phyloP scores from a whole-genome alignment of 2,329 filamentous ascomycete species.

The Tolypocladium amazonense region DNA sequence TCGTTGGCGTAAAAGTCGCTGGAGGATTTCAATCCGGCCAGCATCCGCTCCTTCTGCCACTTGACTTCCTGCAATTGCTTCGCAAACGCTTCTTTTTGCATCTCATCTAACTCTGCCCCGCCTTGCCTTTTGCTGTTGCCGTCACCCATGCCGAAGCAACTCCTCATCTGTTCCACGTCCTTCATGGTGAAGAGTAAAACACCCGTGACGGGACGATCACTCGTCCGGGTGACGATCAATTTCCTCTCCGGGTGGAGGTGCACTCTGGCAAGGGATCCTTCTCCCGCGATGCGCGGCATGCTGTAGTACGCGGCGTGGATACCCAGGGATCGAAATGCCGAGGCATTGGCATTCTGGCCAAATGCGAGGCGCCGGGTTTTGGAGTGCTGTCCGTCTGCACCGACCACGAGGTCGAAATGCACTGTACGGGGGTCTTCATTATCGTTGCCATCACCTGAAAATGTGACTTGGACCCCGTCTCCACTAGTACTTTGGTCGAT shows the following conservation, averaged over 20 bases:
- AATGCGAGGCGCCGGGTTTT: slow-evolving; percentile 3
- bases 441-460: no score
- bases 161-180: neutral
- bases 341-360: neutral
- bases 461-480: no score
- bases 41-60: slow-evolving; percentile 24
- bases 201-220: neutral
- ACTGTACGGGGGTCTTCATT: no score
- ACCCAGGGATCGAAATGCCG: neutral
- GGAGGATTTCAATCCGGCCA: slow-evolving; percentile 9
- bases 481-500: no score
- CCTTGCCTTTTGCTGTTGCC: no score
- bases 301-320: neutral
- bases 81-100: slow-evolving; percentile 24
- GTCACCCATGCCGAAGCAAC: no score
- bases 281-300: neutral
- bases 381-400: slow-evolving; percentile 36
- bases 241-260: neutral
- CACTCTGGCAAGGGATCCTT: neutral
- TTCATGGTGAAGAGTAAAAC: neutral
- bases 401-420: slow-evolving; percentile 29
- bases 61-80: slow-evolving; percentile 23
- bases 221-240: neutral
- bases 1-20: neutral
- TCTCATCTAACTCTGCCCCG: slow-evolving; percentile 4